Evolutionary conservation across 495 filamentous ascomycete species (phyloP), one percentile per base, ranked within the genome.

Genomic region (Apodospora peruviana): DNA sequence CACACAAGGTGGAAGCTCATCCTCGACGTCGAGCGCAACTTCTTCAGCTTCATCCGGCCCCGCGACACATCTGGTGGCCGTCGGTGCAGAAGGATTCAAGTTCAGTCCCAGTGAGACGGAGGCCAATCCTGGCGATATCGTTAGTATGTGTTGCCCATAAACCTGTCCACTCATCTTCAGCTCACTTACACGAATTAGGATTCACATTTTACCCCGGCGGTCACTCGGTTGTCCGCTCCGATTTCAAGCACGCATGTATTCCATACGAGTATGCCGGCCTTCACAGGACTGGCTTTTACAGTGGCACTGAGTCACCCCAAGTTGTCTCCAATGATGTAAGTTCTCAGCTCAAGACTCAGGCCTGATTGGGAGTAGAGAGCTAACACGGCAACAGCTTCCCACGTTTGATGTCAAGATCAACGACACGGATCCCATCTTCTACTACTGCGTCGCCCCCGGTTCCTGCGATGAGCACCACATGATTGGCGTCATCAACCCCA

Each of bases 121-220:
- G 32, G 69, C 71, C 17, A 55, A 59, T 5, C 53, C 66, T 22
- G 70, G 68, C 17, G 69, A 73, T 57, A 65, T 58, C 9, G 61
- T 74, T 38, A 57, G 70, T 74, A 57, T 17, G 56, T 46, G 18
- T 12, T 4, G 7, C 12, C 19, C 8, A 1, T 2, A 32, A 19
- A 2, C 0, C 4, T 39, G 23, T 16, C 18, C 32, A 20, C 9
- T 29, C 43, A 0, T 27, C 0, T 20, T 51, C 22, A 55, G 49
- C 45, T 25, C 46, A 55, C 43, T 20, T 5, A 32, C 27, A 32
- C 27, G 7, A 14, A 18, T 35, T 50, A 69, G 69, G 66, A 41
- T 86, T 83, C 60, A 56, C 67, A 24, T 83, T 86, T 68, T 83
- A 70, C 56, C 78, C 82, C 3, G 52, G 60, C 45, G 80, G 80